phyloP scores from a whole-genome alignment of 192 early-diverging fungal genomes.

The Umbelopsis vinacea region DNA sequence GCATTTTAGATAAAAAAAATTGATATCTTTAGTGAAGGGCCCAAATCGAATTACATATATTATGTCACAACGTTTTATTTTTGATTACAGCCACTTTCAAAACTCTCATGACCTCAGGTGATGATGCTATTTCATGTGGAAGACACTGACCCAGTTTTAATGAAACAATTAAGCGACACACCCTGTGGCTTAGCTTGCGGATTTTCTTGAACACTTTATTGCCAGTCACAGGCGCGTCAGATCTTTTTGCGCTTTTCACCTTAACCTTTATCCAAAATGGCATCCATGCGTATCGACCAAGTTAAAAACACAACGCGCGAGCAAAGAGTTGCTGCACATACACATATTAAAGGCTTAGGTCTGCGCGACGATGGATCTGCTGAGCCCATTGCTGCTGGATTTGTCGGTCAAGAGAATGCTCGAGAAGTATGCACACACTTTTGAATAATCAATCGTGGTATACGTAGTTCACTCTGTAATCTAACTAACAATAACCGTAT shows the following conservation, averaged over 20 bases:
- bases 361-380: conserved; percentile 86
- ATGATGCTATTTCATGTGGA: too few relatives aligned
- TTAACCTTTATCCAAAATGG: conserved; percentile 1
- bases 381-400: conserved; percentile 86
- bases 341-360: conserved; percentile 96
- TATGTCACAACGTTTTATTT: too few relatives aligned
- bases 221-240: conserved; percentile 12
- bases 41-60: too few relatives aligned
- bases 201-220: neutral
- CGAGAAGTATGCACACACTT: conserved; percentile 71
- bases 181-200: neutral
- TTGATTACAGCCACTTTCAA: too few relatives aligned
- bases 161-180: too few relatives aligned
- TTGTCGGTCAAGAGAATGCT: conserved; percentile 97
- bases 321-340: conserved; percentile 94
- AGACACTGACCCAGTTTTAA: too few relatives aligned
- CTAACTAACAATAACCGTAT: neutral
- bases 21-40: too few relatives aligned
- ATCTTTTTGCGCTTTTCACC: neutral
- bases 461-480: neutral
- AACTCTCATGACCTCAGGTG: too few relatives aligned
- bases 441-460: neutral
- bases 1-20: too few relatives aligned
- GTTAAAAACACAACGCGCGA: conserved; percentile 92
- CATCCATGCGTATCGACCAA: conserved; percentile 88